Base-by-base conservation (phyloP, 2,329 filamentous ascomycete genomes). In the Exophiala sideris region DNA sequence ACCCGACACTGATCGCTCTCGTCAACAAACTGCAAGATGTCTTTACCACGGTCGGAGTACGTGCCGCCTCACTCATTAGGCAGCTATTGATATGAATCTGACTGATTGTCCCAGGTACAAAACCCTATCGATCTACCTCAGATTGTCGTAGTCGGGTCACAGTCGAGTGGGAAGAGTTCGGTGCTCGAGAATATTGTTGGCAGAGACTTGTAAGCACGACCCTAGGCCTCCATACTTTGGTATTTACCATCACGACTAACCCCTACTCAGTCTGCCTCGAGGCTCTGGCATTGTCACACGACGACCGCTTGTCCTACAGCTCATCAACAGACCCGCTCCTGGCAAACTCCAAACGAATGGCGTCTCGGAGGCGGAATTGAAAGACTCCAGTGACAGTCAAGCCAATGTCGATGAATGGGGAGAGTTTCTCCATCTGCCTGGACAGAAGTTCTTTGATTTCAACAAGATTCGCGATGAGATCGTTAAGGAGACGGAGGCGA, bases 1-100 rank as follows among this genome's bases (percentile, higher is more conserved):
- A 87, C 66, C 84, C 84, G 21, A 78, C 78, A 62, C 77, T 87
- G 65, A 87, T 87, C 66, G 86, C 84, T 32, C 87, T 97, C 66
- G 94, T 99, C 71, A 99, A 99, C 81, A 97, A 95, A 80, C 86
- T 99, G 45, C 94, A 99, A 73, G 94, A 99, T 89, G 94, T 99
- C 65, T 99, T 99, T 72, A 87, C 92, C 59, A 97, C 94, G 39
- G 94, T 99, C 65, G 94, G 94, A 66, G 84, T 87, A 78, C 64
- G 84, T 81, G 21, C 40, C 48, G 35, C 12, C 24, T 39, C 48
- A 20, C 29, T 33, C 29, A 42, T 34, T 39, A 41, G 41, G 20
- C 41, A n/a, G 44, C 48, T 21, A 45, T 57, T 48, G 33, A 32
- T 69, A 65, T 60, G 58, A 36, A 65, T 59, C 54, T 62, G 48